These are phyloP conservation scores for Thielaviopsis musarum DNA, from an alignment of 2,329 filamentous ascomycete genomes.

Conservation along the genomic window DNA sequence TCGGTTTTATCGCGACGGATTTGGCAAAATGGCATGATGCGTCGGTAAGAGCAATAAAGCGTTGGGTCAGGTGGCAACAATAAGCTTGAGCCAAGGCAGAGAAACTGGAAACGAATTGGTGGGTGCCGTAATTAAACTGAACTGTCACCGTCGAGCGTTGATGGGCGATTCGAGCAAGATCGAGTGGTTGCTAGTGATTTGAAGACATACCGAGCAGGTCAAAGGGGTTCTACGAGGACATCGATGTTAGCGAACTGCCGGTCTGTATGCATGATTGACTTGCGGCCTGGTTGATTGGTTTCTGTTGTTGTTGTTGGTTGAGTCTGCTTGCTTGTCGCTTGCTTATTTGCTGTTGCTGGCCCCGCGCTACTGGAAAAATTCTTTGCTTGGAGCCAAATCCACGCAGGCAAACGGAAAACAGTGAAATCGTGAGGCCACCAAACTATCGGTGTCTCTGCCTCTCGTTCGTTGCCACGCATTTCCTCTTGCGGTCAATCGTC, in stretches of 20 bases:
- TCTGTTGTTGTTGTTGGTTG: neutral
- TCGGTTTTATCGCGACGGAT: neutral
- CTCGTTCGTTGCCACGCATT: no score
- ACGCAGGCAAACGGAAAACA: neutral
- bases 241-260: constrained; percentile 11
- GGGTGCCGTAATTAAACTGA: neutral
- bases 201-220: constrained; percentile 79
- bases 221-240: constrained; percentile 63
- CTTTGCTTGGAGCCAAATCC: no score
- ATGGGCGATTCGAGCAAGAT: constrained; percentile 6
- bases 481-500: no score
- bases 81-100: neutral
- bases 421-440: no score
- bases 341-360: no score
- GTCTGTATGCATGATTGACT: no score
- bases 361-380: neutral
- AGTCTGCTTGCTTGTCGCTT: no score
- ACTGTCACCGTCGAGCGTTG: neutral
- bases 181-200: constrained; percentile 4
- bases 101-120: neutral
- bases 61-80: neutral
- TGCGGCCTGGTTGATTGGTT: neutral
- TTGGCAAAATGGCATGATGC: neutral
- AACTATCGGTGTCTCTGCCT: no score
- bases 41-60: neutral